Conservation (phyloP, 2,329 filamentous ascomycete genomes). For the Hymenoscyphus fraxineus region DNA sequence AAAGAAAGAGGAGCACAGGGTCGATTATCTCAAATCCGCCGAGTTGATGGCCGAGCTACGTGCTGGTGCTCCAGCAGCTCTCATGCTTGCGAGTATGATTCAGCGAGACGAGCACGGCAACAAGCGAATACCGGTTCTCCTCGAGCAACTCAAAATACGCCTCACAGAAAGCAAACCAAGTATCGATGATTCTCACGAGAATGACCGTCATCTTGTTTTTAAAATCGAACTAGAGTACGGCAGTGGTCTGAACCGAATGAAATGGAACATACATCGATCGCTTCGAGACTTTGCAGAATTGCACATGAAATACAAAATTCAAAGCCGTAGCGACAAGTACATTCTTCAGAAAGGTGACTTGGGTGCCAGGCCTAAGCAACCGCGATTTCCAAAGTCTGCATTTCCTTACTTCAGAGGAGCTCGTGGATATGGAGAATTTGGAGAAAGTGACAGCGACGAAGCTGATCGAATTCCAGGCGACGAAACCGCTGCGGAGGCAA, state of each 20-base stretch:
- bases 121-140: slow-evolving; percentile 86
- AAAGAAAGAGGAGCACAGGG: slow-evolving; percentile 76
- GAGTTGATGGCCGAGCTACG: slow-evolving; percentile 94
- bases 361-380: slow-evolving; percentile 72
- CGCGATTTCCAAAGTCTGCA: slow-evolving; percentile 82
- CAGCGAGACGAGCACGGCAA: slow-evolving; percentile 95
- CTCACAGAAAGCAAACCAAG: slow-evolving; percentile 75
- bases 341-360: slow-evolving; percentile 63
- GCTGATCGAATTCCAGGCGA: slow-evolving; percentile 34
- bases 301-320: slow-evolving; percentile 88
- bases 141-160: slow-evolving; percentile 88
- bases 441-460: slow-evolving; percentile 70
- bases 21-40: slow-evolving; percentile 92
- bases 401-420: slow-evolving; percentile 86
- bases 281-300: slow-evolving; percentile 88
- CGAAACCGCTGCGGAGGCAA: slow-evolving; percentile 57
- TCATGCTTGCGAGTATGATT: slow-evolving; percentile 96
- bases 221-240: slow-evolving; percentile 94
- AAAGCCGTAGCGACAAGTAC: slow-evolving; percentile 78
- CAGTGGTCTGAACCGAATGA: slow-evolving; percentile 92
- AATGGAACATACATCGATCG: slow-evolving; percentile 86
- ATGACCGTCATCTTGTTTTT: slow-evolving; percentile 73
- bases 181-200: slow-evolving; percentile 50
- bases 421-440: slow-evolving; percentile 55
- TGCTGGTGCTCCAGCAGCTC: slow-evolving; percentile 84